A percentile compares a stretch with the other conserved stretches of the same genome.
Evolutionary conservation across 164 flowering plant species (phyloP).

Genomic region (Platanus orientalis): DNA sequence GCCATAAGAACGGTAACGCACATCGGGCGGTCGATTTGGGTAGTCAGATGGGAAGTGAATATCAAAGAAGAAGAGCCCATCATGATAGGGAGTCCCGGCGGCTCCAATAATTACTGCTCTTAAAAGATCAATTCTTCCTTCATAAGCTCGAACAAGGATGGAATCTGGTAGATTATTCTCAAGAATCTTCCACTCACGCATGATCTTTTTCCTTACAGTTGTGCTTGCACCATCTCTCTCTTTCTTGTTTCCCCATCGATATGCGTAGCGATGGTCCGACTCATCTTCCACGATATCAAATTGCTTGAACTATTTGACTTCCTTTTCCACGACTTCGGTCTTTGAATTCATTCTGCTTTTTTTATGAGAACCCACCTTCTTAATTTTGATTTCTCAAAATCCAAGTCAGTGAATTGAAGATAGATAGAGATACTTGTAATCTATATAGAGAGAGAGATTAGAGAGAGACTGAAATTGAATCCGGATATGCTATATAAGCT

Average conservation of each 20-base stretch:
- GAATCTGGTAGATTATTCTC: conserved; percentile 15
- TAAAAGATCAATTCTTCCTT: conserved; percentile 27
- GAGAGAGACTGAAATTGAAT: no score
- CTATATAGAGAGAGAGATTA: no score
- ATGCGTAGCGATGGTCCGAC: conserved; percentile 14
- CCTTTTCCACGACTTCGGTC: background rate
- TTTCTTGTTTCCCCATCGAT: background rate
- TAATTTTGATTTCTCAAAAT: no score
- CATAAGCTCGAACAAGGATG: conserved; percentile 23
- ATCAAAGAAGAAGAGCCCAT: conserved; percentile 44
- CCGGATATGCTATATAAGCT: no score
- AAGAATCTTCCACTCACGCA: conserved; percentile 21
- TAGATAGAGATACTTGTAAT: no score
- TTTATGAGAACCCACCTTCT: no score
- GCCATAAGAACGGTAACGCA: conserved; percentile 23
- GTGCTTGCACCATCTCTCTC: background rate
- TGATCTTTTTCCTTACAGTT: conserved; percentile 10
- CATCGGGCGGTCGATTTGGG: conserved; percentile 30
- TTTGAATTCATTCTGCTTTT: no score
- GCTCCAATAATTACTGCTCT: conserved; percentile 38
- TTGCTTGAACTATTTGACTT: no score
- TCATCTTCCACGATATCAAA: conserved; percentile 17
- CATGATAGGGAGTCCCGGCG: conserved; percentile 35
- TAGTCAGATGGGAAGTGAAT: conserved; percentile 23
- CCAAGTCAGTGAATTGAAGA: no score